A percentile compares a stretch with the other conserved stretches of the same genome.
Conservation (phyloP, 345 rosid species). For the Gossypium ekmanianum region DNA sequence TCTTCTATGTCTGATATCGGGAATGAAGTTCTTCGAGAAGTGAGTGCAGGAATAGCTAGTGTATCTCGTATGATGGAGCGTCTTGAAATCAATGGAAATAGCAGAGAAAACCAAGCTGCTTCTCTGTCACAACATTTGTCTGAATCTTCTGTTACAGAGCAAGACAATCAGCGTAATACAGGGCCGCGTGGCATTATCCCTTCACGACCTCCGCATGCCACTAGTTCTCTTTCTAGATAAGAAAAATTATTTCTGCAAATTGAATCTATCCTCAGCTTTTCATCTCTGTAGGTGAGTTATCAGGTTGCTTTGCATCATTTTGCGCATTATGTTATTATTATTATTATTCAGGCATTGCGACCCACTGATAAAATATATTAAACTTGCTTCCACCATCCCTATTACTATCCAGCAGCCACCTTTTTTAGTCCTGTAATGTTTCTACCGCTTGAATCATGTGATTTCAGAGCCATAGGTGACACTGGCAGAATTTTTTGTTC, state of each 20-base stretch:
- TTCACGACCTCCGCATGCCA: slow-evolving; percentile 25
- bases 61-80: slow-evolving; percentile 46
- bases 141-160: slow-evolving; percentile 27
- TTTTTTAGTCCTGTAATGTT: neutral
- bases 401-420: neutral
- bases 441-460: neutral
- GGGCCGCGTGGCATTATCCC: slow-evolving; percentile 25
- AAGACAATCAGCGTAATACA: slow-evolving; percentile 24
- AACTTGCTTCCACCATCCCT: neutral
- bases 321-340: too few relatives aligned
- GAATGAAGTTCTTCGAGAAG: slow-evolving; percentile 51
- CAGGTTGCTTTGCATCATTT: neutral
- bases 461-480: neutral
- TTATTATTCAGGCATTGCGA: neutral
- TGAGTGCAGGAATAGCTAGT: slow-evolving; percentile 43
- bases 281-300: slow-evolving; percentile 42
- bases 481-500: neutral
- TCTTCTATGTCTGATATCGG: slow-evolving; percentile 40
- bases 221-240: slow-evolving; percentile 33
- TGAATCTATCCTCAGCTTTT: slow-evolving; percentile 43
- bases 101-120: slow-evolving; percentile 29
- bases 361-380: neutral
- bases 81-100: slow-evolving; percentile 37
- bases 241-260: slow-evolving; percentile 20
- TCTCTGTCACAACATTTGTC: slow-evolving; percentile 27